Conservation (phyloP, 257 asterid species). For the Plantago elongata region DNA sequence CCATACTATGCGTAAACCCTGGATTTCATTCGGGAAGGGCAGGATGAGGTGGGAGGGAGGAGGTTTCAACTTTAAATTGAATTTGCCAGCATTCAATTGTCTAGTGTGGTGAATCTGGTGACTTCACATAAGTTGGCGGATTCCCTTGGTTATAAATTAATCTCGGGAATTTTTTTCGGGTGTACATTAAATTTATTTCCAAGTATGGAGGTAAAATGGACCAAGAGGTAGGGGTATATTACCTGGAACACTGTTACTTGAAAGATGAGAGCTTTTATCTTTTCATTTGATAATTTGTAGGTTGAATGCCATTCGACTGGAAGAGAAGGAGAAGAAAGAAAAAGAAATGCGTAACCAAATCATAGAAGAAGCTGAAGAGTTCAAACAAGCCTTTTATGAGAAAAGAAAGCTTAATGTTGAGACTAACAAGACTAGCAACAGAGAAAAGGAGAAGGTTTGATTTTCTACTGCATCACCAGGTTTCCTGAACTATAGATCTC, state of each 20-base stretch:
- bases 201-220: background rate
- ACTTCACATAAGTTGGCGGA: no score
- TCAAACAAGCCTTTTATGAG: constrained; percentile 68
- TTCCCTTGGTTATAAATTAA: background rate
- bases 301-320: constrained; percentile 78
- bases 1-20: no score
- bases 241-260: no score
- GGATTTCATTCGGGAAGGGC: no score
- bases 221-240: constrained; percentile 2
- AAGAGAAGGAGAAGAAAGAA: constrained; percentile 94
- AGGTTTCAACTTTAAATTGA: no score
- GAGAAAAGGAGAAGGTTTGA: constrained; percentile 78
- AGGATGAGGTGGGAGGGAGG: no score
- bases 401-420: constrained; percentile 68
- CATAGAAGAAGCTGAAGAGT: constrained; percentile 80
- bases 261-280: background rate
- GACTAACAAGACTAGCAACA: constrained; percentile 60
- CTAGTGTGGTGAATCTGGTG: no score
- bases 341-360: constrained; percentile 75
- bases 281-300: constrained; percentile 35
- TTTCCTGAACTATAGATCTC: constrained; percentile 3
- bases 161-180: background rate
- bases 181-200: background rate
- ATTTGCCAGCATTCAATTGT: no score
- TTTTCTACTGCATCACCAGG: constrained; percentile 11